Evolutionary conservation across 2,329 filamentous ascomycete species (phyloP), one percentile per base, ranked within the genome.

Genomic region (Botryotinia globosa): DNA sequence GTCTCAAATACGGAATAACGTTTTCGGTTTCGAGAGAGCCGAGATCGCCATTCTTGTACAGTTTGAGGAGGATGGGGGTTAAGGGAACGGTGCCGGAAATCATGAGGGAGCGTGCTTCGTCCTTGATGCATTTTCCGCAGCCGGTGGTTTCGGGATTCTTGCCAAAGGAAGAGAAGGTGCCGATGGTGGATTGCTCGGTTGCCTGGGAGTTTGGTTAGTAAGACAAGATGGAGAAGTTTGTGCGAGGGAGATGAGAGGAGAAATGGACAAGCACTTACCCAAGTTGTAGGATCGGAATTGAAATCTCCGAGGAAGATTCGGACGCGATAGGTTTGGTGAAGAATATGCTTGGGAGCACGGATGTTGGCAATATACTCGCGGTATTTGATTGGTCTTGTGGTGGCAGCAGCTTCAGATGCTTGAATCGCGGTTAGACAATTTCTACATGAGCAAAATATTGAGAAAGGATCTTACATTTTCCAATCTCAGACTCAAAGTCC

Each of bases 1-100:
- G 73, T 56, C 73, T 77, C 71, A 82, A 70, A 68, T 77, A 82
- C 29, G 79, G 77, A 44, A 80, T 72, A 6, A 83, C 81, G 39
- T 79, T 77, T 12, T 76, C 78, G 3, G 76, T 74, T 18, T 80
- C 76, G 39, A 82, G 70, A 32, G 78, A 77, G 16, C 77, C 74
- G 18, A 82, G 73, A 45, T 79, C 74, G 10, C 79, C 78, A 14
- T 76, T 77, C 20, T 81, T 74, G 54, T 69, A 71, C 14, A 74
- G 77, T 58, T 81, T 78, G 29, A 81, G 67, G 16, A 84, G 75
- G 25, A 78, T 80, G 0, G 79, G 77, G 0, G 83, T 84, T 7
- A 85, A 74, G 1, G 79, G 81, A 7, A 85, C 80, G 44, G 80
- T 82, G 29, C 82, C 83, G 5, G 83, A 82, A 44, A 85, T 79